Base-by-base conservation (phyloP, 352 stramenopile genomes). In the Albugo laibachii region DNA sequence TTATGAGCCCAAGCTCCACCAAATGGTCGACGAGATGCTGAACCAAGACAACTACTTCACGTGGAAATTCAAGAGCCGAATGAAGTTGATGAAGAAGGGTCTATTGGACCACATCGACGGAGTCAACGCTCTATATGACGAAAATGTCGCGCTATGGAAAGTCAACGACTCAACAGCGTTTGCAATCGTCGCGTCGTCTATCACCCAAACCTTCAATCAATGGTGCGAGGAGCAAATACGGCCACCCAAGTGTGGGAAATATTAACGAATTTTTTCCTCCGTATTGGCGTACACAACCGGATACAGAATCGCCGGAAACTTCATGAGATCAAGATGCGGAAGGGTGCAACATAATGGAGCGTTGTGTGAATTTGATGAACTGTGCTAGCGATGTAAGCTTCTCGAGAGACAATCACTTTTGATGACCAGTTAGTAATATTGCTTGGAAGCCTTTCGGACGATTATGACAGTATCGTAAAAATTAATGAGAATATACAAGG, bases 1-100 rank as follows among this genome's bases (percentile, higher is more conserved):
- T 52, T 52, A 52, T 52, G 47, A 46, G 47, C 35, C 47, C 47
- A 45, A 52, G 35, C 38, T 14, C 0, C n/a, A n/a, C n/a, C n/a
- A n/a, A 36, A 42, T 5, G 15, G 37, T 42, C n/a, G 42, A 50
- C 21, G 45, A 50, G 14, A 41, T 50, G 13, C 45, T 50, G n/a
- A 41, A 13, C 19, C 18, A 50, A 5, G 31, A 24, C 13, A 47
- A 37, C 19, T 53, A 47, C 48, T 53, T 47, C n/a, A 34, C 48
- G 39, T 53, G 48, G 48, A 34, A 13, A 27, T 53, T 41, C 48
- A 39, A 47, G n/a, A n/a, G 36, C 34, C 11, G 18, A 19, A 53
- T 53, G 48, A 4, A 16, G 0, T 15, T 53, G 37, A 42, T 42
- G 2, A 47, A 37, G 20, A 47, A 53, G 37, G 48, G 37, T 5